These are phyloP conservation scores for Naumovozyma castellii DNA, from an alignment of 805 yeast genomes.

Conservation along the genomic window DNA sequence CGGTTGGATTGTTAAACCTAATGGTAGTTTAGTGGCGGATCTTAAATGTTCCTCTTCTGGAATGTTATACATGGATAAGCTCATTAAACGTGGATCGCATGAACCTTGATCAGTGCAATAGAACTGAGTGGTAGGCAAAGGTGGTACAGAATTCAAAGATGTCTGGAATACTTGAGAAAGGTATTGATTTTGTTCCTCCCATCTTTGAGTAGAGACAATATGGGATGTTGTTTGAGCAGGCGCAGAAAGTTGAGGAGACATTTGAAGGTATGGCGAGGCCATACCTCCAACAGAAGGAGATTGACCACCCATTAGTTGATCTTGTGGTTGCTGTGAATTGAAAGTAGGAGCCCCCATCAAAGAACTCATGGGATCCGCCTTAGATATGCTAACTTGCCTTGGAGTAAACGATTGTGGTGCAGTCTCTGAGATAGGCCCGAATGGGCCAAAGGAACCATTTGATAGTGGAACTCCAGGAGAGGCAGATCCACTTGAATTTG, in stretches of 20 bases:
- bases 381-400: conserved; percentile 7
- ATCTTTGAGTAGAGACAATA: conserved; percentile 28
- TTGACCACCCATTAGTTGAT: conserved; percentile 4
- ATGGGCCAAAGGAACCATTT: conserved; percentile 2
- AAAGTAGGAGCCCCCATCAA: conserved; percentile 6
- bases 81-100: conserved; percentile 68
- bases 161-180: conserved; percentile 49
- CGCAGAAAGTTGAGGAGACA: background rate
- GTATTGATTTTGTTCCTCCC: conserved; percentile 30
- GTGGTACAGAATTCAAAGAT: conserved; percentile 72
- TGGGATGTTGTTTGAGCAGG: conserved; percentile 16
- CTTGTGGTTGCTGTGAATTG: background rate
- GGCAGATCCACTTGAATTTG: background rate
- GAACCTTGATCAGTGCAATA: conserved; percentile 73
- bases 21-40: conserved; percentile 62
- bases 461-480: conserved; percentile 1
- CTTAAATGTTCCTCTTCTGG: conserved; percentile 69
- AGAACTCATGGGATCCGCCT: conserved; percentile 1
- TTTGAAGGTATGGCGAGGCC: background rate
- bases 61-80: conserved; percentile 72
- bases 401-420: conserved; percentile 9
- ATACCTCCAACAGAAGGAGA: conserved; percentile 1
- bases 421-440: background rate
- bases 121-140: conserved; percentile 66
- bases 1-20: conserved; percentile 75